phyloP scores from a whole-genome alignment of 306 rosid species.

The Pterocarpus macrocarpus region DNA sequence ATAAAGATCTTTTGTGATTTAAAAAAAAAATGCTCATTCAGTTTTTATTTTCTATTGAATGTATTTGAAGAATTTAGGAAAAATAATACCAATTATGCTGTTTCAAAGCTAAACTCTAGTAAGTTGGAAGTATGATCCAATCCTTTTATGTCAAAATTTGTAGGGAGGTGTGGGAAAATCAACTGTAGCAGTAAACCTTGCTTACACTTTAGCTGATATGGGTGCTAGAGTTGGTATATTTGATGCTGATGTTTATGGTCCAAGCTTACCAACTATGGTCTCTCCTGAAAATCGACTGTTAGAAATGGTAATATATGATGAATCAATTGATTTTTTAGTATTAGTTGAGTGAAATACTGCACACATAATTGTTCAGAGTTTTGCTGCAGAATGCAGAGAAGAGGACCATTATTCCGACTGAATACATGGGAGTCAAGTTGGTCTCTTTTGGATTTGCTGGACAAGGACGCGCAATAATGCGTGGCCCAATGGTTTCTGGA shows the following conservation, averaged over 20 bases:
- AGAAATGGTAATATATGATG: slow-evolving; percentile 72
- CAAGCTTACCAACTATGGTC: slow-evolving; percentile 99
- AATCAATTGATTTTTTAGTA: slow-evolving; percentile 30
- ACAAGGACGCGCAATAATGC: slow-evolving; percentile 98
- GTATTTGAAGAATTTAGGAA: slow-evolving; percentile 7
- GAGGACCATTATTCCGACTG: slow-evolving; percentile 91
- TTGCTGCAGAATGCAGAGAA: slow-evolving; percentile 80
- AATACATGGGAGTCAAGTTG: slow-evolving; percentile 93
- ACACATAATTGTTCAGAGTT: slow-evolving; percentile 45
- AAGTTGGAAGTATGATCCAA: slow-evolving; percentile 22
- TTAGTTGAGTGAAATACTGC: slow-evolving; percentile 39
- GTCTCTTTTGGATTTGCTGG: slow-evolving; percentile 98
- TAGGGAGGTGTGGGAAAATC: slow-evolving; percentile 99
- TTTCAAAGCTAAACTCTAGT: slow-evolving; percentile 7
- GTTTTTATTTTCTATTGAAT: not conserved
- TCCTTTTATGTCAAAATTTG: slow-evolving; percentile 43
- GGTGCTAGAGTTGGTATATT: slow-evolving; percentile 99
- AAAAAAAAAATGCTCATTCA: not conserved
- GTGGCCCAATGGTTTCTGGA: slow-evolving; percentile 99
- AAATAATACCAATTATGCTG: slow-evolving; percentile 8
- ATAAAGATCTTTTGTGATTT: not conserved
- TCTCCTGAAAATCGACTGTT: slow-evolving; percentile 90
- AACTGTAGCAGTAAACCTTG: slow-evolving; percentile 93
- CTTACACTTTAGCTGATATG: slow-evolving; percentile 96
- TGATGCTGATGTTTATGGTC: slow-evolving; percentile 98